These are phyloP conservation scores for Didymosphaeria variabile DNA, from an alignment of 2,329 filamentous ascomycete genomes.

Conservation along the genomic window DNA sequence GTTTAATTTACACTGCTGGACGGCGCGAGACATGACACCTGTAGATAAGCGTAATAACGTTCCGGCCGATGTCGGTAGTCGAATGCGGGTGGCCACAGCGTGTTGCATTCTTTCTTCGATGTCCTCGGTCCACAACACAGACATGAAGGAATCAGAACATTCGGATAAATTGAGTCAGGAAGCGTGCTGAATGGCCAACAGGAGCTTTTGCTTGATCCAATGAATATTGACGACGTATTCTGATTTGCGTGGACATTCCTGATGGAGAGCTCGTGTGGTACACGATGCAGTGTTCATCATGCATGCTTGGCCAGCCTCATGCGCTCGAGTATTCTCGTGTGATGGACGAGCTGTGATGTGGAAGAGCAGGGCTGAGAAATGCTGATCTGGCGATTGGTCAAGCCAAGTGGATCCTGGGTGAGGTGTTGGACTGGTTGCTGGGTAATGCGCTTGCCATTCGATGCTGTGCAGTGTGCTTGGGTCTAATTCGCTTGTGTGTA, in stretches of 20 bases:
- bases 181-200: background rate
- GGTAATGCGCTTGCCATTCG: background rate
- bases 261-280: background rate
- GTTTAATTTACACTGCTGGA: slow-evolving; percentile 3
- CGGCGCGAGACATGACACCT: slow-evolving; percentile 28
- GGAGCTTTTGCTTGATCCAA: background rate
- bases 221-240: background rate
- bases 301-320: background rate
- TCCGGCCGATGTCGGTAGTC: slow-evolving; percentile 38
- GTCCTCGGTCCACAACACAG: too few species aligned
- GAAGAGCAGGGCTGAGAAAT: slow-evolving; percentile 10
- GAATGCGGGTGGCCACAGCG: slow-evolving; percentile 21
- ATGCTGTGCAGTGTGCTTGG: background rate
- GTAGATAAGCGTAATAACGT: slow-evolving; percentile 25
- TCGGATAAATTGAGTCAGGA: background rate
- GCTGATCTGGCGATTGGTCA: background rate
- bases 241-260: background rate
- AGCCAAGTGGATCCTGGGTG: background rate
- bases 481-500: slow-evolving; percentile 3
- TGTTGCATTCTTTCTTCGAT: background rate
- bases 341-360: background rate
- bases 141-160: too few species aligned
- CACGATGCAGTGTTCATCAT: slow-evolving; percentile 12
- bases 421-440: background rate
- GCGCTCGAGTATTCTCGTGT: background rate